Evolutionary conservation across 352 stramenopile species (phyloP).

Genomic region (Phytophthora idaei): DNA sequence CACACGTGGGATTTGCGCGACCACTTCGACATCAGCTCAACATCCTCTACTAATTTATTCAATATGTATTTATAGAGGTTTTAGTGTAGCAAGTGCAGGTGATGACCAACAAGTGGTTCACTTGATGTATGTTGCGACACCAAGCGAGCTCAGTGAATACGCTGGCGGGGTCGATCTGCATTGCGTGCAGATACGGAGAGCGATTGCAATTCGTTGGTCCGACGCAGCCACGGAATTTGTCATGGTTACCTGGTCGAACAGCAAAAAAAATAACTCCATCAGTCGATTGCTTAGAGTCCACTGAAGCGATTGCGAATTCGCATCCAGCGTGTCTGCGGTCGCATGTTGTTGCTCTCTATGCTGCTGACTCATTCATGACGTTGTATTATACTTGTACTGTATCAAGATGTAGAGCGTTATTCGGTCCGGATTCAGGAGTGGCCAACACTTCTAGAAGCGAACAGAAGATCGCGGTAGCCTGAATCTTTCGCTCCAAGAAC

Average conservation of each 20-base stretch:
- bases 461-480: too few relatives aligned
- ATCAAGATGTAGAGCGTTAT: not conserved
- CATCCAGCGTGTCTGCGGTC: not conserved
- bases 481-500: not conserved
- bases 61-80: constrained; percentile 1
- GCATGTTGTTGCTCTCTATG: constrained; percentile 1
- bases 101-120: constrained; percentile 2
- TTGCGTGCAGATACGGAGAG: constrained; percentile 8
- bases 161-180: constrained; percentile 4
- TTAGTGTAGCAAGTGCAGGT: not conserved
- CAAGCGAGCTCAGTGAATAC: not conserved
- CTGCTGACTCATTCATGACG: constrained; percentile 2
- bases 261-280: constrained; percentile 9
- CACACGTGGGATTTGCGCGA: constrained; percentile 18
- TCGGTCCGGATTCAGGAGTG: too few relatives aligned
- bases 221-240: constrained; percentile 1
- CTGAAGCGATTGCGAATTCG: not conserved
- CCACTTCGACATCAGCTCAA: constrained; percentile 21
- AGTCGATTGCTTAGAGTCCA: constrained; percentile 16
- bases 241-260: constrained; percentile 13
- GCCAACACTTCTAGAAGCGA: too few relatives aligned
- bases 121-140: not conserved
- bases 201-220: constrained; percentile 11
- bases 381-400: not conserved
- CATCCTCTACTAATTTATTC: constrained; percentile 8